Evolutionary conservation across 352 stramenopile species (phyloP).

Genomic region (Phytophthora ohioensis): DNA sequence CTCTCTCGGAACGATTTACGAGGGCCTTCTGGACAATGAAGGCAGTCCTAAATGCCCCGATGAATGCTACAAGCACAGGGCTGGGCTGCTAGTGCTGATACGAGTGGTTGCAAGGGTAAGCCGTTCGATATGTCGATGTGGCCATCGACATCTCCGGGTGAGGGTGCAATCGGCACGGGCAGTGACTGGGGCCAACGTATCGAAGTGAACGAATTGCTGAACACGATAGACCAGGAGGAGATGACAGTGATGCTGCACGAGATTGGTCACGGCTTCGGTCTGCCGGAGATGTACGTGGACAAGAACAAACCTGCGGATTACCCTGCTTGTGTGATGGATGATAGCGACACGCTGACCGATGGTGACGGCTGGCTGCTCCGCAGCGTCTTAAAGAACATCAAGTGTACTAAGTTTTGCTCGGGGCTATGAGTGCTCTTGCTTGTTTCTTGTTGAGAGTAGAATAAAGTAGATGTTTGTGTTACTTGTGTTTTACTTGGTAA

Average conservation of each 20-base stretch:
- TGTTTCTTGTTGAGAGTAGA: too few species aligned
- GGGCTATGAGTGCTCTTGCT: neutral
- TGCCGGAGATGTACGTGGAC: conserved; percentile 32
- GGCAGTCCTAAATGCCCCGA: conserved; percentile 44
- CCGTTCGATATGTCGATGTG: conserved; percentile 52
- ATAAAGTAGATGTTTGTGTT: too few species aligned
- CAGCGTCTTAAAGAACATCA: conserved; percentile 29
- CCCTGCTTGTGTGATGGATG: conserved; percentile 28
- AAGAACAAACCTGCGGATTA: conserved; percentile 27
- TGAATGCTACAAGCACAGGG: conserved; percentile 49
- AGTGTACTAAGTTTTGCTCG: neutral
- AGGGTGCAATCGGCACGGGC: conserved; percentile 32
- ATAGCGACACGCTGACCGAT: conserved; percentile 6
- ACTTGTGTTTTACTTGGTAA: too few species aligned
- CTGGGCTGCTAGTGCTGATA: conserved; percentile 26
- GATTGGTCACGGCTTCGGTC: conserved; percentile 48
- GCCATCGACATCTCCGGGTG: conserved; percentile 34
- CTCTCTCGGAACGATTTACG: conserved; percentile 49
- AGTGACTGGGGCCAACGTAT: conserved; percentile 48
- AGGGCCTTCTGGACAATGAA: conserved; percentile 35
- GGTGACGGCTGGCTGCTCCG: conserved; percentile 25
- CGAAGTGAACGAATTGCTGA: conserved; percentile 43
- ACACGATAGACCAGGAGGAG: conserved; percentile 28
- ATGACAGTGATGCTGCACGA: conserved; percentile 48
- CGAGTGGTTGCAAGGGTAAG: conserved; percentile 23